These are phyloP conservation scores for Leptodermis oblonga DNA, from an alignment of 257 asterid species.

Conservation along the genomic window DNA sequence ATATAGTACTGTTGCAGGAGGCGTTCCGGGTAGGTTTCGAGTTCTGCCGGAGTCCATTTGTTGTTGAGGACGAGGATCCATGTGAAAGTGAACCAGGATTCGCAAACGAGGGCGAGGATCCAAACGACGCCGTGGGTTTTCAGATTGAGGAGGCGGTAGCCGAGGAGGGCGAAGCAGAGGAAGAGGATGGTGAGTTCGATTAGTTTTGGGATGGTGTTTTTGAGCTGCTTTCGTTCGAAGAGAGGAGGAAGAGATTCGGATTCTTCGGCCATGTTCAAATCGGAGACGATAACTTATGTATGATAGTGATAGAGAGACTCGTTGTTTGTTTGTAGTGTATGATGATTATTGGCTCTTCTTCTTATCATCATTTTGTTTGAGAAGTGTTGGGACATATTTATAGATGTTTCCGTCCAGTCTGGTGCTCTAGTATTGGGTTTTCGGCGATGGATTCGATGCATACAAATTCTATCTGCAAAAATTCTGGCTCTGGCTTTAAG, in stretches of 20 bases:
- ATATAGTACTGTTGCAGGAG: conserved; percentile 26
- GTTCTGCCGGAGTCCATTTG: conserved; percentile 29
- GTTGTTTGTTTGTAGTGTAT: no score
- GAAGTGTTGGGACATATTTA: no score
- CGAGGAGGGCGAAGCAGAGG: conserved; percentile 26
- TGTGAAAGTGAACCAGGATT: conserved; percentile 36
- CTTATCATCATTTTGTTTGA: no score
- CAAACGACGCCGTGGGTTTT: conserved; percentile 20
- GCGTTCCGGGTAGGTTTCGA: conserved; percentile 22
- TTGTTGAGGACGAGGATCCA: conserved; percentile 30
- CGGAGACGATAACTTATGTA: no score
- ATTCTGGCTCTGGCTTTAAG: no score
- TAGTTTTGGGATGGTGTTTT: conserved; percentile 21
- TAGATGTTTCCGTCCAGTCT: no score
- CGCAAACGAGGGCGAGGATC: conserved; percentile 31
- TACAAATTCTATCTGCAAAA: no score
- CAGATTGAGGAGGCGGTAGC: conserved; percentile 22
- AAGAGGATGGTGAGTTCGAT: conserved; percentile 30
- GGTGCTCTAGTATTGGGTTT: no score
- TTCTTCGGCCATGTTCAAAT: conserved; percentile 24
- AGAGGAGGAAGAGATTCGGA: conserved; percentile 21
- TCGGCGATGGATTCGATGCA: no score
- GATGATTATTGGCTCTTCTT: no score
- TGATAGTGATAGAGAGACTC: no score
- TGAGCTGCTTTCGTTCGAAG: conserved; percentile 13